Percentiles rank a stretch among this genome's conserved stretches.
phyloP scores from a whole-genome alignment of 2,329 filamentous ascomycete genomes.

The Aureobasidium pullulans region DNA sequence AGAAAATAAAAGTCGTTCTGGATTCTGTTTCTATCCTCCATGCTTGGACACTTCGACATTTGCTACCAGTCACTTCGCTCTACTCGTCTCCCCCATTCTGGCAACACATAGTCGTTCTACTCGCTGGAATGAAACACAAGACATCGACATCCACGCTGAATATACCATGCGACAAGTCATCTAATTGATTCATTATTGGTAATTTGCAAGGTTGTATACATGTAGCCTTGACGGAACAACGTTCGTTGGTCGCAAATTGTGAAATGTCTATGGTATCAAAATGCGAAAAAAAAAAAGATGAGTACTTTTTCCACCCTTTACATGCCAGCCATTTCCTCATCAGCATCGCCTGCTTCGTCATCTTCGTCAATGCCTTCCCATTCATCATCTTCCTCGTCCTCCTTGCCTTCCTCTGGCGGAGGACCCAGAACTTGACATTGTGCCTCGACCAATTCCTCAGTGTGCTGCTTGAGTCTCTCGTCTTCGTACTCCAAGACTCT shows the following conservation, averaged over 20 bases:
- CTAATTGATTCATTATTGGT: neutral
- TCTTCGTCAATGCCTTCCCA: conserved; percentile 29
- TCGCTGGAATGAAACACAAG: no score
- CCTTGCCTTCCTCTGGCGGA: conserved; percentile 34
- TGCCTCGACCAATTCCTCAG: conserved; percentile 57
- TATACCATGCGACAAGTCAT: neutral
- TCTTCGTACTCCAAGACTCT: conserved; percentile 76
- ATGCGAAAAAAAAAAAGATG: neutral
- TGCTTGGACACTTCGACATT: neutral
- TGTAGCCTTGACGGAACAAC: neutral
- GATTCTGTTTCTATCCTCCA: neutral
- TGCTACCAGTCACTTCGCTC: neutral
- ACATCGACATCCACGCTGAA: neutral
- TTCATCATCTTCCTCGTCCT: conserved; percentile 33
- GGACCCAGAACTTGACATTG: conserved; percentile 39
- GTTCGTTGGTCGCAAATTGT: neutral
- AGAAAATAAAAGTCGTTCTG: neutral
- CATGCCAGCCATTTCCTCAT: conserved; percentile 24
- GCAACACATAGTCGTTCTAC: no score
- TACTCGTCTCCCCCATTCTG: no score
- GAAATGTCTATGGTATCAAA: conserved; percentile 4
- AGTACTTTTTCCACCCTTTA: conserved; percentile 4
- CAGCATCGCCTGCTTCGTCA: conserved; percentile 28
- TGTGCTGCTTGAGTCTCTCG: conserved; percentile 67
- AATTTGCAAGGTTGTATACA: neutral